Base-by-base conservation (phyloP, 164 flowering plant species). In the Sedum album region DNA sequence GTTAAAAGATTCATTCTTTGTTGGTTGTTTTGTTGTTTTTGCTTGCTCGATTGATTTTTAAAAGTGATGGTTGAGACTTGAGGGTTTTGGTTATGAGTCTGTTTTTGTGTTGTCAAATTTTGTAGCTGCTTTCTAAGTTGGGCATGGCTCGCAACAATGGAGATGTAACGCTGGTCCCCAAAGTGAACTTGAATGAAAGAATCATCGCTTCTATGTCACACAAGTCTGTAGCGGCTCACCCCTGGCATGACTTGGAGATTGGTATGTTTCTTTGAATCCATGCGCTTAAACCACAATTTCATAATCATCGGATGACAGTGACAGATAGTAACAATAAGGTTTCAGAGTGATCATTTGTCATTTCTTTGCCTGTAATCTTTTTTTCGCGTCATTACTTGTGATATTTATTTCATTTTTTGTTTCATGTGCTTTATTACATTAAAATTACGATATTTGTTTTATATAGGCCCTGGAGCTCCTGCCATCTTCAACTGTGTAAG, bases 181-280 rank as follows among this genome's bases (percentile, higher is more conserved):
- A 25, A 57, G 80, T 74, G 28, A 69, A 28, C 5, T 90, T 92
- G 61, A 90, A 92, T 77, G 93, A 92, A 72, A 80, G 96, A 41
- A 92, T 90, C 69, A 88, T 90, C 62, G 79, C 88, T 26, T 90
- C 96, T 30, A 80, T 92, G 84, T 78, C 95, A 2, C 83, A 80
- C n/a, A 78, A 90, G 77, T 83, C 96, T 31, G 75, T 87, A 21
- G 98, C 96, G 78, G 96, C 98, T 70, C 98, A 92, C 78, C 98
- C 98, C 0, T 92, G 97, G 98, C 98, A 92, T 71, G 98, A 92
- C 78, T 74, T 92, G 48, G 95, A 90, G 71, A 90, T 92, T 73
- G 98, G 98, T 92, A 80, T 18, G 57, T 25, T 25, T n/a, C 4
- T 18, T 51, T 53, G 26, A 7, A 5, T 33, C 31, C 31, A 51